These are phyloP conservation scores for Delonix regia DNA, from an alignment of 306 rosid species.

Conservation along the genomic window DNA sequence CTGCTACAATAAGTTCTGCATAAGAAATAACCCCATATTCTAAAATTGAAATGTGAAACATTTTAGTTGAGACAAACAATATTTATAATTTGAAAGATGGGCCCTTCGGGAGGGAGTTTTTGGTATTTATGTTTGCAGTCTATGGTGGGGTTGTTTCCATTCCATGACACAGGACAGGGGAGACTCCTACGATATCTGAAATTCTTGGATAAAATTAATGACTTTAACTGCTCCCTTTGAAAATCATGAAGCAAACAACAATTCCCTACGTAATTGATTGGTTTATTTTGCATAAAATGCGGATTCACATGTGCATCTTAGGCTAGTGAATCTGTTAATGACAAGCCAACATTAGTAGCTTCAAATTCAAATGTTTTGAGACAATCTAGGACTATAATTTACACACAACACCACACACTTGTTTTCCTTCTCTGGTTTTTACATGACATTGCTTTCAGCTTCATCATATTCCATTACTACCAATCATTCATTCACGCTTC, in stretches of 20 bases:
- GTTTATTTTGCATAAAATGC: conserved; percentile 70
- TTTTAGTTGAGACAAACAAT: conserved; percentile 26
- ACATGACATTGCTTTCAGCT: not conserved
- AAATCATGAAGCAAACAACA: conserved; percentile 82
- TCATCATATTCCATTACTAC: conserved; percentile 40
- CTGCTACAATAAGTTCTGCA: conserved; percentile 35
- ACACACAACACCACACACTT: conserved; percentile 50
- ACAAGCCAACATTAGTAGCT: conserved; percentile 40
- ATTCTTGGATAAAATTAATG: conserved; percentile 38
- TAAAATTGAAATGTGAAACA: conserved; percentile 32
- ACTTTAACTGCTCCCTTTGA: conserved; percentile 93
- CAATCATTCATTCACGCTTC: conserved; percentile 27
- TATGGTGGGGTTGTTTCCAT: too few species aligned
- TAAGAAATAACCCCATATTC: not conserved
- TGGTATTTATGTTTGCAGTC: conserved; percentile 18
- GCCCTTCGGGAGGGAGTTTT: conserved; percentile 26
- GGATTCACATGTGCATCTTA: conserved; percentile 76
- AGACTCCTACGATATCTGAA: conserved; percentile 34
- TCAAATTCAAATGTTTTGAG: conserved; percentile 55
- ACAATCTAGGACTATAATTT: conserved; percentile 48
- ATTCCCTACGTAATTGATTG: conserved; percentile 47
- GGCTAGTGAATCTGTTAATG: conserved; percentile 13
- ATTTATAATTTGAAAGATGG: conserved; percentile 40
- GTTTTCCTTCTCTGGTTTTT: conserved; percentile 56
- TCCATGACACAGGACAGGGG: conserved; percentile 55